Evolutionary conservation across 345 rosid species (phyloP).

Genomic region (Arabidopsis thaliana): DNA sequence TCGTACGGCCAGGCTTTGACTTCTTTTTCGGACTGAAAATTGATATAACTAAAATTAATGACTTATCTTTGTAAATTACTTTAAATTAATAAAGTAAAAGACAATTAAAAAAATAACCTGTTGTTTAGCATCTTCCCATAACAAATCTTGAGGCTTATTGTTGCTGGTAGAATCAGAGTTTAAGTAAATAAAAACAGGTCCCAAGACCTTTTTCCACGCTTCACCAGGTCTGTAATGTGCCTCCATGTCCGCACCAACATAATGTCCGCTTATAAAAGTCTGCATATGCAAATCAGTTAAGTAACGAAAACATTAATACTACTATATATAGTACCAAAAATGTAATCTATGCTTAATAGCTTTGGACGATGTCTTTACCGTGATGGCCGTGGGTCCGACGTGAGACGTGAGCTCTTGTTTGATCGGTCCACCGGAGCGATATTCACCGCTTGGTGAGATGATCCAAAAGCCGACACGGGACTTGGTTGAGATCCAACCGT

Average conservation of each 20-base stretch:
- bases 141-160: conserved; percentile 24
- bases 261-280: conserved; percentile 91
- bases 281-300: conserved; percentile 29
- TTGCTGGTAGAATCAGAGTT: conserved; percentile 53
- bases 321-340: background rate
- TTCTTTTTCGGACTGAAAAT: conserved; percentile 57
- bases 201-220: conserved; percentile 84
- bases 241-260: conserved; percentile 67
- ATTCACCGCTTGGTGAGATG: conserved; percentile 78
- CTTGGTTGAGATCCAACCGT: conserved; percentile 81
- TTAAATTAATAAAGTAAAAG: background rate
- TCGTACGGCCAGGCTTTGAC: conserved; percentile 74
- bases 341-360: background rate
- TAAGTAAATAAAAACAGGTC: conserved; percentile 76
- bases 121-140: conserved; percentile 83
- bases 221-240: conserved; percentile 58
- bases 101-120: conserved; percentile 53
- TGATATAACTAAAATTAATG: background rate
- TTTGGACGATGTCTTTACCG: conserved; percentile 50
- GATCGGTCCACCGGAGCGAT: conserved; percentile 69
- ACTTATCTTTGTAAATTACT: conserved; percentile 3
- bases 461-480: conserved; percentile 81
- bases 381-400: conserved; percentile 68
- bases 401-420: conserved; percentile 95
- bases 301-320: background rate